Base-by-base conservation (phyloP, 2,329 filamentous ascomycete species). In the Cladosporium sp. region DNA sequence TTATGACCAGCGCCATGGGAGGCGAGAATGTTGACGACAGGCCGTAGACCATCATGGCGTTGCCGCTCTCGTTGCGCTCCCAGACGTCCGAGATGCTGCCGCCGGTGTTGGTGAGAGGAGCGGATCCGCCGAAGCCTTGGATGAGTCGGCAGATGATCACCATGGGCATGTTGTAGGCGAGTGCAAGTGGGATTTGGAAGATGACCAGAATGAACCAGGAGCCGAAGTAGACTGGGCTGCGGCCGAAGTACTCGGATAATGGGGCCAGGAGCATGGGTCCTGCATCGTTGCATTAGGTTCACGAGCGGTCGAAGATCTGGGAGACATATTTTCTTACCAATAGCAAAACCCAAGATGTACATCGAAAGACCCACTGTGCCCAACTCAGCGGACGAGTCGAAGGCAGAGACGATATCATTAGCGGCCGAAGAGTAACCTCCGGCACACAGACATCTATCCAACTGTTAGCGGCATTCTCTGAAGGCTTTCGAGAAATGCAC, bases 321-420 rank as follows among this genome's bases (percentile, higher is more conserved):
- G 5, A 7, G 7, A n/a, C 3, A 1, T 12, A n/a, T n/a, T 15
- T 6, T n/a, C 34, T 12, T 36, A 44, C 42, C 45, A 2, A 75
- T 67, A 0, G 72, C 73, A 3, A 76, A 60, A 0, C 73, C 74
- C 8, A 76, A 60, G 8, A 77, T 64, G 49, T 76, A 77, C 50
- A 76, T 61, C 27, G 70, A 73, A 39, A 77, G 47, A 2, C 74
- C 73, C 4, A 77, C 57, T 0, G 71, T 73, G 1, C 68, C 71
- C 11, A 73, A 60, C 29, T 72, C 69, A 7, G 64, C 56, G 1
- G 70, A 67, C 4, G 75, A 63, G 8, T 63, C 61, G 51, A 76
- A 70, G n/a, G 71, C 69, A 6, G 66, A 61, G 0, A 62, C 65
- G 44, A 77, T 74, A 32, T 71, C 69, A 15, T 55, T 58, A 7